phyloP scores from a whole-genome alignment of 2,329 filamentous ascomycete species.

The Albophoma yamanashiensis region DNA sequence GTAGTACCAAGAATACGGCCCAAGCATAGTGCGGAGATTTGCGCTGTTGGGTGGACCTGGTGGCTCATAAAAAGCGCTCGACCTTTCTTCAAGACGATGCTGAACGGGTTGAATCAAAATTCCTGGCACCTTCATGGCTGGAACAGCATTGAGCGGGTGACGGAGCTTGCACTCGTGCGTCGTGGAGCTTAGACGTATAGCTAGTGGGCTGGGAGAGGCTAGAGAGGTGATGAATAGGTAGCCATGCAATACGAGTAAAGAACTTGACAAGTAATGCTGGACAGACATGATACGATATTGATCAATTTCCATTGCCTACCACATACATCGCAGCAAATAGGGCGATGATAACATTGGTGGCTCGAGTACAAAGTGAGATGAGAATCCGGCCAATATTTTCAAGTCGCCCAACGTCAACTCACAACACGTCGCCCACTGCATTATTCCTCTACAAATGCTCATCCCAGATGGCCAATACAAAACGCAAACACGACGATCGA shows the following conservation, averaged over 20 bases:
- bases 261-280: neutral
- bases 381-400: neutral
- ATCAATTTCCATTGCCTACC: neutral
- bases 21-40: conserved; percentile 90
- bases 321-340: neutral
- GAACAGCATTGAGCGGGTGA: neutral
- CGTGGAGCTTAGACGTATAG: neutral
- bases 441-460: too few species aligned
- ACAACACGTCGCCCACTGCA: neutral
- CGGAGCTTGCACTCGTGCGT: neutral
- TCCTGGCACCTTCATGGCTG: neutral
- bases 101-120: neutral
- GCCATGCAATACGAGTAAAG: neutral
- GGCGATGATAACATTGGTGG: too few species aligned
- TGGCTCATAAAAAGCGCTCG: conserved; percentile 44
- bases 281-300: neutral
- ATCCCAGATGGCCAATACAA: neutral
- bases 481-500: neutral
- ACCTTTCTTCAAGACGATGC: neutral
- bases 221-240: neutral
- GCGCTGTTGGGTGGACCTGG: conserved; percentile 87
- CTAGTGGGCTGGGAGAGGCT: neutral
- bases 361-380: too few species aligned
- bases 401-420: neutral
- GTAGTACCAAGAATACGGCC: conserved; percentile 90